Evolutionary conservation across 2,329 filamentous ascomycete genomes (phyloP).

Genomic region (Fusarium sp.): DNA sequence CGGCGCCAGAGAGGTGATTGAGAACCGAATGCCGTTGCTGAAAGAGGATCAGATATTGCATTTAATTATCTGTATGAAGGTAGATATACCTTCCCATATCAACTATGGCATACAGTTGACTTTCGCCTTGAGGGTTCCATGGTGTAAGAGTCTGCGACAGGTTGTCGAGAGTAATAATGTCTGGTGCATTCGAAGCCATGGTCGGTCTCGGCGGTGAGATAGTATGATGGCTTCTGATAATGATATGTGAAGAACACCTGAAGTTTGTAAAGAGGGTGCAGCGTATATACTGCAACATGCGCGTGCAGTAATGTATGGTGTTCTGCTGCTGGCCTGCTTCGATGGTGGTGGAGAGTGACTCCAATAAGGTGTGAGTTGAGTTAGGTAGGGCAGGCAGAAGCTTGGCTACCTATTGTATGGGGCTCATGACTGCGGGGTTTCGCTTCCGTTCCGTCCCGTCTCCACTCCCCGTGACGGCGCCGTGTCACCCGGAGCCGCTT

Average conservation of each 20-base stretch:
- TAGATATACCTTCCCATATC: slow-evolving; percentile 68
- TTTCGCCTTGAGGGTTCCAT: slow-evolving; percentile 60
- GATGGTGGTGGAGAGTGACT: neutral
- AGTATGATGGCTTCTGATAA: neutral
- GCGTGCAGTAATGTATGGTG: neutral
- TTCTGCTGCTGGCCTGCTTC: neutral
- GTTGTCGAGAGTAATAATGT: slow-evolving; percentile 64
- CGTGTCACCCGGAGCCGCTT: slow-evolving; percentile 21
- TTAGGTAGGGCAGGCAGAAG: slow-evolving; percentile 7
- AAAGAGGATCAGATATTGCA: slow-evolving; percentile 2
- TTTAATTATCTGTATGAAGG: neutral
- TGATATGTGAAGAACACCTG: neutral
- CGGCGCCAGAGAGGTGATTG: slow-evolving; percentile 82
- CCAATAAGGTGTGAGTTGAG: slow-evolving; percentile 8
- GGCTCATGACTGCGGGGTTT: slow-evolving; percentile 32
- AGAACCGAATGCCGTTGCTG: slow-evolving; percentile 94
- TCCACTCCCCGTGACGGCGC: slow-evolving; percentile 27
- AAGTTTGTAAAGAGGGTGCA: neutral
- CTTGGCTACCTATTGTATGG: slow-evolving; percentile 24
- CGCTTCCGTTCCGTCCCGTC: slow-evolving; percentile 7
- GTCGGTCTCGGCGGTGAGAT: neutral
- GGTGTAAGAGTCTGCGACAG: slow-evolving; percentile 59
- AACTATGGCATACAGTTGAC: slow-evolving; percentile 66
- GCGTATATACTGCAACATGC: neutral
- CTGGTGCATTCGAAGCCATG: slow-evolving; percentile 49